These are phyloP conservation scores for Gracilaria domingensis DNA, from an alignment of 23 red algal species.

Conservation along the genomic window DNA sequence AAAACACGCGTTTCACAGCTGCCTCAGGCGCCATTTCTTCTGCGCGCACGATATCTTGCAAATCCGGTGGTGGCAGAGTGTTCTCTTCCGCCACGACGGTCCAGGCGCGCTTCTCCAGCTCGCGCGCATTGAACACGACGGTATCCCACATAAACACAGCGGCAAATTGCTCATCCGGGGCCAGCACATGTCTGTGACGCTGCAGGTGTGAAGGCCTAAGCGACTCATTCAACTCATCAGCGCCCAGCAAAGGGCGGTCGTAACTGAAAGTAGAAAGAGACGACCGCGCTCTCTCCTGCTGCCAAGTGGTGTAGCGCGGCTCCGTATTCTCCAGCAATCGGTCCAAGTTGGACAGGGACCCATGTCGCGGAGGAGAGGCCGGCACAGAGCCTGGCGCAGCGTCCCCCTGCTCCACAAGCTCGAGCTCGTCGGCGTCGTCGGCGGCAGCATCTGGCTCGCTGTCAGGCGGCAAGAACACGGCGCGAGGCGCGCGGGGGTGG, in stretches of 20 bases:
- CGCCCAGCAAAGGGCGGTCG: slow-evolving; percentile 50
- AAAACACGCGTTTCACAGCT: slow-evolving; percentile 82
- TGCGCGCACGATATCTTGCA: slow-evolving; percentile 78
- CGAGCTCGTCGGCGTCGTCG: neutral
- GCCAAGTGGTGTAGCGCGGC: slow-evolving; percentile 54
- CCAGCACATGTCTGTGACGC: slow-evolving; percentile 77
- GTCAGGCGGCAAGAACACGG: slow-evolving; percentile 11
- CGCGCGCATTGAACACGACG: slow-evolving; percentile 74
- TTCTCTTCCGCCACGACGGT: slow-evolving; percentile 75
- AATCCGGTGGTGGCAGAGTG: slow-evolving; percentile 44
- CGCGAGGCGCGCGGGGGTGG: neutral
- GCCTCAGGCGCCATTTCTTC: slow-evolving; percentile 85
- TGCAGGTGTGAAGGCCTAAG: slow-evolving; percentile 69
- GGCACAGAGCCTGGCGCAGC: neutral
- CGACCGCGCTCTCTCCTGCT: neutral
- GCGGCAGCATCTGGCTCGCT: neutral
- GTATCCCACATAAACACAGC: slow-evolving; percentile 89
- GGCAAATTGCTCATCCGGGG: slow-evolving; percentile 92
- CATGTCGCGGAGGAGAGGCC: neutral
- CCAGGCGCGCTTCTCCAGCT: slow-evolving; percentile 85
- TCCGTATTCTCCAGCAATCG: slow-evolving; percentile 45
- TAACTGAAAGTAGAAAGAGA: slow-evolving; percentile 54
- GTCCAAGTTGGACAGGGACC: slow-evolving; percentile 37
- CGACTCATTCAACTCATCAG: slow-evolving; percentile 88
- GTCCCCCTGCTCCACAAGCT: neutral